Evolutionary conservation across 495 filamentous ascomycete genomes (phyloP).

Genomic region (Alectoria sarmentosa): DNA sequence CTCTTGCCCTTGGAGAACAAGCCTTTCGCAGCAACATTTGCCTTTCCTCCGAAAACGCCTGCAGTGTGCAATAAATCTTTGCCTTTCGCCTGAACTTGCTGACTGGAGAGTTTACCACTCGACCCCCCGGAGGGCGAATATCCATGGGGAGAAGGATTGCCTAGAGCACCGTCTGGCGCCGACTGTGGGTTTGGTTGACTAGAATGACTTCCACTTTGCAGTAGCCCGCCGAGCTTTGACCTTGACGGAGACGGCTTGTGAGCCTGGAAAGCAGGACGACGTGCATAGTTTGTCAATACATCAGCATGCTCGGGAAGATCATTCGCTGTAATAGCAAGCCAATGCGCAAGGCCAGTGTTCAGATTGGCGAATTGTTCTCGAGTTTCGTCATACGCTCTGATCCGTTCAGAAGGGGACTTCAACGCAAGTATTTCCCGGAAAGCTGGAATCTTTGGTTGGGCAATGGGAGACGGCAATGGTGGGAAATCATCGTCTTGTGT

Average conservation of each 20-base stretch:
- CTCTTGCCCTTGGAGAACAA: constrained; percentile 80
- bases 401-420: constrained; percentile 53
- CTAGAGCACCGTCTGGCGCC: constrained; percentile 32
- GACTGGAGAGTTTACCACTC: constrained; percentile 30
- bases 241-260: constrained; percentile 34
- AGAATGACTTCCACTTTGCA: constrained; percentile 26
- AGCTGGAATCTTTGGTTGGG: constrained; percentile 40
- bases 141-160: constrained; percentile 26
- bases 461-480: constrained; percentile 19
- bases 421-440: constrained; percentile 71
- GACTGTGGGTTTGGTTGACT: constrained; percentile 38
- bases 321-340: constrained; percentile 51
- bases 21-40: constrained; percentile 72
- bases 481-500: not conserved
- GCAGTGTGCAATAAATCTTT: constrained; percentile 82
- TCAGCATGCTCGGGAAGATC: constrained; percentile 47
- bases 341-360: constrained; percentile 67
- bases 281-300: constrained; percentile 35
- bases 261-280: constrained; percentile 26
- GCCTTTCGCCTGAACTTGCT: constrained; percentile 62
- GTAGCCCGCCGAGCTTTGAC: constrained; percentile 40
- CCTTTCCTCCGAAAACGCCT: constrained; percentile 62
- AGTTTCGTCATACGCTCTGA: constrained; percentile 60
- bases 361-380: constrained; percentile 61
- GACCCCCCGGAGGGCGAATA: constrained; percentile 25